These are phyloP conservation scores for Apophysomyces variabilis DNA, from an alignment of 371 early-diverging fungal genomes.

Conservation along the genomic window DNA sequence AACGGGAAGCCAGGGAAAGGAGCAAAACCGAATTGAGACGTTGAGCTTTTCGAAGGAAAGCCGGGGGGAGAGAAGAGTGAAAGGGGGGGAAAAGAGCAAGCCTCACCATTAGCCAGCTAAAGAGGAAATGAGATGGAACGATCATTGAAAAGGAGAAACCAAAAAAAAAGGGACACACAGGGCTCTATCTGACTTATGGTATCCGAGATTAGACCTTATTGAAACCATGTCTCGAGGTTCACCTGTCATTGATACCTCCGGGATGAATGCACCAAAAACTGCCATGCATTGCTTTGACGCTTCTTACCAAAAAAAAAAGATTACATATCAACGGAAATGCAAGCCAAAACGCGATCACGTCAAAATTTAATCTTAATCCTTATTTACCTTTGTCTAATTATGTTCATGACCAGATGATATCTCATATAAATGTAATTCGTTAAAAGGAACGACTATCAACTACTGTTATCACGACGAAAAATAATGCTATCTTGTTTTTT, in stretches of 20 bases:
- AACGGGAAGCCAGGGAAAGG: background rate
- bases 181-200: background rate
- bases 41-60: background rate
- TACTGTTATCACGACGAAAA: too few relatives aligned
- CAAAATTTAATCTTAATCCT: too few relatives aligned
- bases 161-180: background rate
- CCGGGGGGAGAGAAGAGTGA: background rate
- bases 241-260: background rate
- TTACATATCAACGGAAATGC: too few relatives aligned
- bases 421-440: too few relatives aligned
- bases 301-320: background rate
- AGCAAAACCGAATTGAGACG: background rate
- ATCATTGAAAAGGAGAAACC: slow-evolving; percentile 5
- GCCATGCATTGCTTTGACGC: background rate
- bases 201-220: background rate
- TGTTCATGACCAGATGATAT: too few relatives aligned
- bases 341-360: too few relatives aligned
- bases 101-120: slow-evolving; percentile 3
- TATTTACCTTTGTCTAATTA: too few relatives aligned
- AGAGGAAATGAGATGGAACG: slow-evolving; percentile 2
- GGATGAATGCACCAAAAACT: background rate
- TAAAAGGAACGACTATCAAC: too few relatives aligned
- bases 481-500: too few relatives aligned
- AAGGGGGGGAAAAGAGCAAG: background rate
- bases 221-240: background rate